Percentiles rank a stretch among this genome's conserved stretches.
Conservation (phyloP, 306 rosid species). For the Argentina anserina region DNA sequence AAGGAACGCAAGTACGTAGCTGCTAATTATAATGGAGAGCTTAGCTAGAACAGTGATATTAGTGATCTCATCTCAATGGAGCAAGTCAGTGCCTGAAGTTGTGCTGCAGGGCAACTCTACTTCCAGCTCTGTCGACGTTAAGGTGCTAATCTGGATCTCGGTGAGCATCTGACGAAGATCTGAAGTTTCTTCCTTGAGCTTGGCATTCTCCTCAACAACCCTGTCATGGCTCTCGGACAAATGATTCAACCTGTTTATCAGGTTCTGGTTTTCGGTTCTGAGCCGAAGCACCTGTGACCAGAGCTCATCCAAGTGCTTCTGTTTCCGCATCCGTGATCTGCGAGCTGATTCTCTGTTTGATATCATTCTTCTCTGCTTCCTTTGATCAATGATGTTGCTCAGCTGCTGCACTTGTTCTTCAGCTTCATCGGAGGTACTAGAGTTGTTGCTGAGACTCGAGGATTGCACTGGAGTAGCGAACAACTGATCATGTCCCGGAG, state of each 20-base stretch:
- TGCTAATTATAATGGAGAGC: constrained; percentile 11
- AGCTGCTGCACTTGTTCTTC: constrained; percentile 51
- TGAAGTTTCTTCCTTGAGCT: constrained; percentile 55
- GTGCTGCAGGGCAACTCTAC: constrained; percentile 48
- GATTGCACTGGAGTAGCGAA: constrained; percentile 25
- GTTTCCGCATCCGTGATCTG: constrained; percentile 85
- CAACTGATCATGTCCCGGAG: constrained; percentile 27
- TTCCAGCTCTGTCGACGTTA: constrained; percentile 35
- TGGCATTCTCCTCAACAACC: constrained; percentile 53
- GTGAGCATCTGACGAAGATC: constrained; percentile 66
- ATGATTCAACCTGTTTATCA: constrained; percentile 51
- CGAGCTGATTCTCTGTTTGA: constrained; percentile 84
- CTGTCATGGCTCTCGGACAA: constrained; percentile 52
- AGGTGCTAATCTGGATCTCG: constrained; percentile 37
- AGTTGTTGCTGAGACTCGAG: constrained; percentile 56
- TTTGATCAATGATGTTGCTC: constrained; percentile 49
- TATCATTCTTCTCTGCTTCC: constrained; percentile 77
- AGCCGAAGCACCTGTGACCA: constrained; percentile 76
- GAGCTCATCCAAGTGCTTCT: constrained; percentile 71
- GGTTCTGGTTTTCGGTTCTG: constrained; percentile 57
- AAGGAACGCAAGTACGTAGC: constrained; percentile 17
- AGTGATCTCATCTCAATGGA: constrained; percentile 33
- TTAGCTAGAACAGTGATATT: constrained; percentile 16
- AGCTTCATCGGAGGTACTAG: constrained; percentile 69
- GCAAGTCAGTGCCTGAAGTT: constrained; percentile 29